These are phyloP conservation scores for Diaporthe citri DNA, from an alignment of 2,329 filamentous ascomycete genomes.

Conservation along the genomic window DNA sequence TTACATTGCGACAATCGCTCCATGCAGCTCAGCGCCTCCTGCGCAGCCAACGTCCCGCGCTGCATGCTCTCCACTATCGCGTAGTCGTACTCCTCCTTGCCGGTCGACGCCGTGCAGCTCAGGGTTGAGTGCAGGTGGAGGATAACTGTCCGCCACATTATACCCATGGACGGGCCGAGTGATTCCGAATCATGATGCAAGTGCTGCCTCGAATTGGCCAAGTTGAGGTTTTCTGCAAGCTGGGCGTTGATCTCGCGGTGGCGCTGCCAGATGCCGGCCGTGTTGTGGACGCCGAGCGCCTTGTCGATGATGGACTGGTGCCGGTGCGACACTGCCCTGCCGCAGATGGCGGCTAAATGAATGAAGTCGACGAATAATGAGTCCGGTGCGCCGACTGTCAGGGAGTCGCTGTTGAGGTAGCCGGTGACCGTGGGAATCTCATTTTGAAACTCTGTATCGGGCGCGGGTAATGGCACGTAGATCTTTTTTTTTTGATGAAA, in stretches of 20 bases:
- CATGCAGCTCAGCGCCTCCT: constrained; percentile 10
- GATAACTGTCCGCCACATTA: background rate
- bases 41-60: background rate
- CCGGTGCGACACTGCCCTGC: constrained; percentile 11
- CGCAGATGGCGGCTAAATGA: constrained; percentile 20
- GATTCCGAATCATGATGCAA: background rate
- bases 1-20: constrained; percentile 6
- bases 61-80: constrained; percentile 13
- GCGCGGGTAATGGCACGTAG: constrained; percentile 23
- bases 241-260: constrained; percentile 3
- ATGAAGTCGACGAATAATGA: background rate
- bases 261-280: constrained; percentile 18
- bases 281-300: constrained; percentile 10
- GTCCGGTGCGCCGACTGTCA: constrained; percentile 5
- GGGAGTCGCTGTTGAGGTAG: constrained; percentile 8
- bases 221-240: background rate
- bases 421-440: constrained; percentile 12
- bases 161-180: background rate
- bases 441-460: constrained; percentile 13
- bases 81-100: constrained; percentile 7
- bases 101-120: constrained; percentile 5
- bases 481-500: background rate
- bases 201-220: background rate
- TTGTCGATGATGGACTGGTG: constrained; percentile 22
- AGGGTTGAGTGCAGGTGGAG: constrained; percentile 3